Evolutionary conservation across 2,329 filamentous ascomycete genomes (phyloP).

Genomic region (Nothophoma quercina): DNA sequence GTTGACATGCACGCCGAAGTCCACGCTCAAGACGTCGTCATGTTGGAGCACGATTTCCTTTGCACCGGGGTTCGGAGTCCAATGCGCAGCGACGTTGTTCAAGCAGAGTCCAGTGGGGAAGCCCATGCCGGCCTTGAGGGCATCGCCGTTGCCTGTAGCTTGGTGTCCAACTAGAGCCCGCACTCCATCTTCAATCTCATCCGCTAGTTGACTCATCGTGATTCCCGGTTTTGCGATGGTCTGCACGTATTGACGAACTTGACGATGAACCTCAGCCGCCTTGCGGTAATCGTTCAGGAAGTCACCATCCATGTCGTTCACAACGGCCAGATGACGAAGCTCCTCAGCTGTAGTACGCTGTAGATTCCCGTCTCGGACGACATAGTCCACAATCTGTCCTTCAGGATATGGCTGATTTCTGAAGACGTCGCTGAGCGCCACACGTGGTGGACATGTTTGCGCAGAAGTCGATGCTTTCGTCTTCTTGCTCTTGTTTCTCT

Average conservation of each 20-base stretch:
- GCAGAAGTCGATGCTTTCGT: conserved; percentile 64
- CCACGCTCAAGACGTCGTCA: conserved; percentile 77
- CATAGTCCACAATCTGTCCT: conserved; percentile 78
- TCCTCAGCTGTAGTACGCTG: conserved; percentile 83
- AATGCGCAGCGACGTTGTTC: conserved; percentile 85
- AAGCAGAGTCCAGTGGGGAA: conserved; percentile 85
- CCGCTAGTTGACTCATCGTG: conserved; percentile 78
- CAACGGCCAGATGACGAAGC: conserved; percentile 71
- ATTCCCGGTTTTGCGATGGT: conserved; percentile 80
- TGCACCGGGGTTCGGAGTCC: conserved; percentile 84
- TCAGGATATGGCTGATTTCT: conserved; percentile 72
- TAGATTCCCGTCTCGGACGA: conserved; percentile 69
- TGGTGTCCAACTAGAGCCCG: conserved; percentile 76
- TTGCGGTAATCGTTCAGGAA: conserved; percentile 82
- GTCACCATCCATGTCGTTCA: conserved; percentile 75
- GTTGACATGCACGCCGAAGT: conserved; percentile 75
- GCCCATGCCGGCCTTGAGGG: conserved; percentile 79
- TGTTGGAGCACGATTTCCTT: conserved; percentile 76
- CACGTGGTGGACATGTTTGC: conserved; percentile 77
- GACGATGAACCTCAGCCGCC: conserved; percentile 84
- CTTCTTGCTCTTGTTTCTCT: conserved; percentile 75
- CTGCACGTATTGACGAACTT: conserved; percentile 82
- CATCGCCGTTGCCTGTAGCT: conserved; percentile 78
- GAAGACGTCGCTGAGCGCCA: conserved; percentile 75
- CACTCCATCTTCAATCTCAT: conserved; percentile 82